Base-by-base conservation (phyloP, 768 basidiomycete species). In the Lactifluus subvellereus region DNA sequence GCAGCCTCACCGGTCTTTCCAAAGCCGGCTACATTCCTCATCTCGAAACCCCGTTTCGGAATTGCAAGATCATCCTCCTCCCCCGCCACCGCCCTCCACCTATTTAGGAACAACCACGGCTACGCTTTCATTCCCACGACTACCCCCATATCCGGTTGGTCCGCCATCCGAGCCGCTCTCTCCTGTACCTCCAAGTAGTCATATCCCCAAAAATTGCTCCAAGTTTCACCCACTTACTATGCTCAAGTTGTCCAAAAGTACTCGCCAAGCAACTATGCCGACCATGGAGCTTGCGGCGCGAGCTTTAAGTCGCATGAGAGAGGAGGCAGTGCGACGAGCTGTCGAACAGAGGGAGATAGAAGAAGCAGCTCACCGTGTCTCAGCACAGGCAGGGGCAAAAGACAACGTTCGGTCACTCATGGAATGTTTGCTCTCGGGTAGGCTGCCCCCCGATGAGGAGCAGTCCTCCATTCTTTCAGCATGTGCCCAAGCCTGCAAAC, bases 401-500 rank as follows among this genome's bases (percentile, higher is more conserved):
- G 33, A 32, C 2, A 13, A 56, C 1, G 63, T 60, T 0, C 53
- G 20, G 35, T 45, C 59, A 7, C 10, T 50, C 22, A 10, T 64
- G 10, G 53, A 38, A 16, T n/a, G 16, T 16, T 38, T 60, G 16
- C 54, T 64, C 9, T 49, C 33, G 48, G 30, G 54, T 2, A 50
- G 30, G 27, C 33, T 60, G 4, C 53, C 63, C 16, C 7, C 54
- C 33, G 63, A 60, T 5, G 58, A 56, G 5, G 63, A 60, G 33
- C 49, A 40, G 18, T 16, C 16, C 8, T 11, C 63, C n/a, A 79
- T 86, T 37, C 77, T 89, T 8, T 78, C 80, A 43, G 83, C 82
- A 64, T 89, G 88, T 67, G 77, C 79, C 3, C 82, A 82, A n/a
- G 84, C 84, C 0, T 89, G 88, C 65, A 67, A 72, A 13, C 68